A percentile compares a stretch with the other conserved stretches of the same genome.
These are phyloP conservation scores for Passiflora organensis DNA, from an alignment of 345 rosid species.

Conservation along the genomic window DNA sequence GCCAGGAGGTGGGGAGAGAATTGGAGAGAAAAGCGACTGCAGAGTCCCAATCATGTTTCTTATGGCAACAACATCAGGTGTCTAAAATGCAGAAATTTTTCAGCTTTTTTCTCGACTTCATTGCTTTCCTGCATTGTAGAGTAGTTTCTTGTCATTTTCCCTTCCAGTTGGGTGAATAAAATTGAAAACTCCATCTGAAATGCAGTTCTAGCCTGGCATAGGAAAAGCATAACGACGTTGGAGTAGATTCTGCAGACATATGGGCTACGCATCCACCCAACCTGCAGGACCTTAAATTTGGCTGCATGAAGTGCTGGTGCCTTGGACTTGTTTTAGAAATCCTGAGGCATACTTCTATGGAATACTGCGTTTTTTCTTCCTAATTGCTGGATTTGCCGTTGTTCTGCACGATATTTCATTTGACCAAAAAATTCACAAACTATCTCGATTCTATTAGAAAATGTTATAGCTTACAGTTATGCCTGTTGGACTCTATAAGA, in stretches of 20 bases:
- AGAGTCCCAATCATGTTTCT: conserved; percentile 1
- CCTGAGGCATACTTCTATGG: not conserved
- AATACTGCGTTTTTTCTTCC: too few species aligned
- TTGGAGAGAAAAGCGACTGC: conserved; percentile 40
- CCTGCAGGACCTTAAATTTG: not conserved
- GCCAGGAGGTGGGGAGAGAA: conserved; percentile 61
- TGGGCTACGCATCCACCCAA: not conserved
- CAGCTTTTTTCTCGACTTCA: too few species aligned
- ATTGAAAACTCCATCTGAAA: conserved; percentile 6
- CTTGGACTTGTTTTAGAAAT: not conserved
- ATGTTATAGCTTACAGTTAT: too few species aligned
- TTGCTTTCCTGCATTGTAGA: not conserved
- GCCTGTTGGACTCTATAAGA: too few species aligned
- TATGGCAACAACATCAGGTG: conserved; percentile 26
- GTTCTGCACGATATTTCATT: not conserved
- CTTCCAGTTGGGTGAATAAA: conserved; percentile 12
- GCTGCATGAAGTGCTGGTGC: not conserved
- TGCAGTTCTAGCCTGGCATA: too few species aligned
- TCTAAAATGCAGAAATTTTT: too few species aligned
- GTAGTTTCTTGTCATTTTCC: not conserved
- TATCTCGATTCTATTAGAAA: too few species aligned
- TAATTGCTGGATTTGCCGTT: too few species aligned
- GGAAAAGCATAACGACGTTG: too few species aligned
- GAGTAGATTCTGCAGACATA: too few species aligned
- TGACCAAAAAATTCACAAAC: too few species aligned